phyloP scores from a whole-genome alignment of 2,329 filamentous ascomycete genomes.

The Balansia obtecta region DNA sequence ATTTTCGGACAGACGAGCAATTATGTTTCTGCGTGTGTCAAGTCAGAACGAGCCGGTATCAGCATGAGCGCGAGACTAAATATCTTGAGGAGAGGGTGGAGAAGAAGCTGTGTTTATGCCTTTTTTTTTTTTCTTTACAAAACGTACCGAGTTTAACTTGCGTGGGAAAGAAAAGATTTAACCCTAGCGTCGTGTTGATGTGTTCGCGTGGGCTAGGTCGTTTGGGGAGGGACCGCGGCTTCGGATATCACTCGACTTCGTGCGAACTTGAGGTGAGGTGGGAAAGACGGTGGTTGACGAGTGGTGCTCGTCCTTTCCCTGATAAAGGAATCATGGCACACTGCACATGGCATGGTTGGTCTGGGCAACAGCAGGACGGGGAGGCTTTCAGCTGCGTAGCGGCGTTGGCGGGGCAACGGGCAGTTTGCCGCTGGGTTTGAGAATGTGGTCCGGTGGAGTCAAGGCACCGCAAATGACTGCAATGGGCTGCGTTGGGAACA shows the following conservation, averaged over 20 bases:
- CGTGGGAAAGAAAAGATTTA: no score
- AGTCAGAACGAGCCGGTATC: neutral
- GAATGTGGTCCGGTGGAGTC: constrained; percentile 5
- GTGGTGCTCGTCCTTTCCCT: neutral
- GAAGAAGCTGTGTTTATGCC: no score
- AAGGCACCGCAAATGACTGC: neutral
- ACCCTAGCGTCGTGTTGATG: neutral
- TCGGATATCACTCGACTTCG: neutral
- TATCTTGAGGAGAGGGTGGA: neutral
- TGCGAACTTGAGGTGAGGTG: neutral
- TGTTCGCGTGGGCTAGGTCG: neutral
- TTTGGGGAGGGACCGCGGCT: neutral
- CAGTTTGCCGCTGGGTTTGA: neutral
- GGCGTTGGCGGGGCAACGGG: constrained; percentile 16
- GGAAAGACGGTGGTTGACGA: neutral
- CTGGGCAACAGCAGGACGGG: constrained; percentile 9
- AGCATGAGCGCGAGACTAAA: neutral
- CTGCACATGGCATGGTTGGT: neutral
- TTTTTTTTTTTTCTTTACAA: no score
- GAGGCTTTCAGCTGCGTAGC: neutral
- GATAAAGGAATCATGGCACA: neutral
- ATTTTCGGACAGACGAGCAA: neutral
- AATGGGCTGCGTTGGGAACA: no score
- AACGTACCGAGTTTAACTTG: no score
- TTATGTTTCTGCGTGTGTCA: constrained; percentile 2